Percentiles rank a stretch among this genome's conserved stretches.
Evolutionary conservation across 345 rosid species (phyloP).

Genomic region (Linum tenue): DNA sequence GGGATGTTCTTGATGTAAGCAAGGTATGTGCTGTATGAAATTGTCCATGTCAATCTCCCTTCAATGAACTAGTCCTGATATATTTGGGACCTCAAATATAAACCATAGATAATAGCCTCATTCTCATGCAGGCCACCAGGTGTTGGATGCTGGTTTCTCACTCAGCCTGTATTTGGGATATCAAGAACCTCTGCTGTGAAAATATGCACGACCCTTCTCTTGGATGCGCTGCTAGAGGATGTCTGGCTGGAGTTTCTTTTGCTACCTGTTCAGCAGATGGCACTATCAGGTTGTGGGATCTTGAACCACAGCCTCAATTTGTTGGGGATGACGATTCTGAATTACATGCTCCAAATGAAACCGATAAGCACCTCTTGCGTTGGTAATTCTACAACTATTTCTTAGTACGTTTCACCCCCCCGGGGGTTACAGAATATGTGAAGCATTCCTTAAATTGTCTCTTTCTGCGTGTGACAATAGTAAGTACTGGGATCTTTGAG

Average conservation of each 20-base stretch:
- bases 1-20: conserved; percentile 56
- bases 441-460: neutral
- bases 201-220: conserved; percentile 58
- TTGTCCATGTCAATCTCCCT: neutral
- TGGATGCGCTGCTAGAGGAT: conserved; percentile 73
- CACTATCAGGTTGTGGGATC: conserved; percentile 77
- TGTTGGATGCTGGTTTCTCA: conserved; percentile 59
- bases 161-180: conserved; percentile 72
- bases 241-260: conserved; percentile 72
- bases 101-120: conserved; percentile 11
- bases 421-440: neutral
- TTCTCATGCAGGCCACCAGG: conserved; percentile 47
- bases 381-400: conserved; percentile 30
- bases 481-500: conserved; percentile 63
- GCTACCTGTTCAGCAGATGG: conserved; percentile 88
- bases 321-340: conserved; percentile 22
- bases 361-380: conserved; percentile 30
- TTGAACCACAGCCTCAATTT: conserved; percentile 36
- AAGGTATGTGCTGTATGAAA: conserved; percentile 36
- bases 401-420: neutral
- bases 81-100: conserved; percentile 13
- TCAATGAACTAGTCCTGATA: conserved; percentile 1
- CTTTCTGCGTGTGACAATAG: conserved; percentile 26
- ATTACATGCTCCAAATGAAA: conserved; percentile 20
- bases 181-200: conserved; percentile 73